These are phyloP conservation scores for Myxozyma melibiosi DNA, from an alignment of 805 yeast species.

Conservation along the genomic window DNA sequence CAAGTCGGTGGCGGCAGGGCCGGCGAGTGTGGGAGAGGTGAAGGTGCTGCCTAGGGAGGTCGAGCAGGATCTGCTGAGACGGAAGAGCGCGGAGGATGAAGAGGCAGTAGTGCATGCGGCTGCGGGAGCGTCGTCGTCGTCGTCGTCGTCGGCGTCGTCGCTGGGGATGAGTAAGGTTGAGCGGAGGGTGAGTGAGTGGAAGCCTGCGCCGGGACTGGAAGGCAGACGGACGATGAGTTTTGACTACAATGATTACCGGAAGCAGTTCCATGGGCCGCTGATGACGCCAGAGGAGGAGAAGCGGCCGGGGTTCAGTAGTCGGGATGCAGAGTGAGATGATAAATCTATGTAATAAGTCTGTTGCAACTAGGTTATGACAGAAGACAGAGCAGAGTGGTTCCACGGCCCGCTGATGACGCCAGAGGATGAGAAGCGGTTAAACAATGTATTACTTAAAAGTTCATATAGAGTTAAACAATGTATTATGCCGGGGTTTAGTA, in stretches of 20 bases:
- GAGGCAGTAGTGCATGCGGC: neutral
- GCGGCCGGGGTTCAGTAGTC: constrained; percentile 28
- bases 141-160: neutral
- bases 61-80: constrained; percentile 21
- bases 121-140: constrained; percentile 1
- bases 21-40: neutral
- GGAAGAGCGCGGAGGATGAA: constrained; percentile 13
- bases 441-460: too few relatives aligned
- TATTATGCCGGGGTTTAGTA: constrained; percentile 32
- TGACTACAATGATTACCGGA: constrained; percentile 29
- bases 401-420: constrained; percentile 31
- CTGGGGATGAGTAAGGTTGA: neutral
- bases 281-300: constrained; percentile 31
- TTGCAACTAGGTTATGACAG: too few relatives aligned
- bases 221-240: constrained; percentile 21
- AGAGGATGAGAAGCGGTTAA: too few relatives aligned
- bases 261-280: constrained; percentile 26
- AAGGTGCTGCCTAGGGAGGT: constrained; percentile 1
- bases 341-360: too few relatives aligned
- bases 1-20: neutral
- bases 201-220: neutral
- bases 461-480: too few relatives aligned
- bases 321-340: too few relatives aligned
- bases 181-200: neutral
- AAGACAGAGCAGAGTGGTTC: too few relatives aligned